Base-by-base conservation (phyloP, 768 basidiomycete genomes). In the Rhodotorula kratochvilovae region DNA sequence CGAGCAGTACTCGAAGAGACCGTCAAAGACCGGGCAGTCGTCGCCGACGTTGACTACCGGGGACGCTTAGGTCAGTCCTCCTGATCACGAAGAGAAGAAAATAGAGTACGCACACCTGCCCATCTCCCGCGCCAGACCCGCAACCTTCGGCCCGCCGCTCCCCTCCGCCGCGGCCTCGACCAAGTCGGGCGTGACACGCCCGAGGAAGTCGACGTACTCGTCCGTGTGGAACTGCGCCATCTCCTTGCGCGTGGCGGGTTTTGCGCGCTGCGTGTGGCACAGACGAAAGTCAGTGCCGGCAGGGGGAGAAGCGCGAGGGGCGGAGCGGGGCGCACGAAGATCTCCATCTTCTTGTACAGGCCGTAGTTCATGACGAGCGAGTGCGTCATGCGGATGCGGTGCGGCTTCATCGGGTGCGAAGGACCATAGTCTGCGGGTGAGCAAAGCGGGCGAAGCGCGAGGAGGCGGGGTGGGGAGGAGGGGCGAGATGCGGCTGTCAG, bases 291-390 rank as follows among this genome's bases (percentile, higher is more conserved):
- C 21, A 57, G 56, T 23, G 6, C 21, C 23, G 12, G n/a, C 10
- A 12, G 25, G 51, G 13, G 6, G 51, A 19, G 27, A 42, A 53
- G 31, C 48, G 13, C 23, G 51, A 51, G 35, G 61, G 39, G 25
- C 8, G 50, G 21, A 43, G 11, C 17, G 35, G 25, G 35, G 85
- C 96, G 77, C 79, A 97, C 96, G 77, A 97, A 99, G 75, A 99
- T 99, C 81, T 99, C 96, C 96, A 99, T 99, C 82, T 93, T 93
- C 82, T 97, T 97, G 84, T 99, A 99, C 27, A 99, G 82, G 29
- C 94, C 93, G 80, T 97, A 97, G 62, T 98, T 99, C 96, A 99
- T 99, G 66, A 99, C 96, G 63, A 99, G 85, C 19, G 94, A 94
- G 82, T 99, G 96, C 80, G 94, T 97, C 96, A 99, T 99, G 76